Conservation (phyloP, 805 yeast genomes). For the Tetrapisispora fleetii region DNA sequence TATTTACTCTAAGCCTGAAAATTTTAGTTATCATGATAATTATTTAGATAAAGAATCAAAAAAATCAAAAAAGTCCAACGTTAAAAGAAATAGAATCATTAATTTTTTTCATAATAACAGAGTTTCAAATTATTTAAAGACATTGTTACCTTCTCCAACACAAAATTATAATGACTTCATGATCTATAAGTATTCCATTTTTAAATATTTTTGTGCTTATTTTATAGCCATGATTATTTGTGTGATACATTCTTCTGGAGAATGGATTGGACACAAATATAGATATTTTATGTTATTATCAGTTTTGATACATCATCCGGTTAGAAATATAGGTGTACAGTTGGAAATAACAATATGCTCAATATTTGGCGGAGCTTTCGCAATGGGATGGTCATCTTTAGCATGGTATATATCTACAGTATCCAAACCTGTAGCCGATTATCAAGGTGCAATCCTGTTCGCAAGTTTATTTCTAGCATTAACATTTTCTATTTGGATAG, state of each 20-base stretch:
- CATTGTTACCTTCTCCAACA: not conserved
- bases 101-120: too few species aligned
- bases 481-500: conserved; percentile 33
- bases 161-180: not conserved
- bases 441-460: conserved; percentile 40
- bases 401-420: conserved; percentile 35
- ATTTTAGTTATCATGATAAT: conserved; percentile 1
- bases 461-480: conserved; percentile 33
- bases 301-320: conserved; percentile 38
- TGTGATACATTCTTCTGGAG: conserved; percentile 29
- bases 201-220: conserved; percentile 33
- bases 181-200: conserved; percentile 1
- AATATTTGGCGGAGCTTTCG: conserved; percentile 32
- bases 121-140: not conserved
- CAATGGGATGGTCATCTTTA: conserved; percentile 37
- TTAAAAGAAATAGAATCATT: not conserved
- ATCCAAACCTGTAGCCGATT: conserved; percentile 32
- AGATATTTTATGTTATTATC: conserved; percentile 36
- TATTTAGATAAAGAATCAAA: not conserved
- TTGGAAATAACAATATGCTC: conserved; percentile 36
- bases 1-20: conserved; percentile 27
- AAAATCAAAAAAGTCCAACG: not conserved
- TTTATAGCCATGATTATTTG: conserved; percentile 33
- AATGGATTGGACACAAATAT: conserved; percentile 35
- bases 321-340: conserved; percentile 38